Evolutionary conservation across 495 filamentous ascomycete species (phyloP).

Genomic region (Aspergillus sclerotioniger): DNA sequence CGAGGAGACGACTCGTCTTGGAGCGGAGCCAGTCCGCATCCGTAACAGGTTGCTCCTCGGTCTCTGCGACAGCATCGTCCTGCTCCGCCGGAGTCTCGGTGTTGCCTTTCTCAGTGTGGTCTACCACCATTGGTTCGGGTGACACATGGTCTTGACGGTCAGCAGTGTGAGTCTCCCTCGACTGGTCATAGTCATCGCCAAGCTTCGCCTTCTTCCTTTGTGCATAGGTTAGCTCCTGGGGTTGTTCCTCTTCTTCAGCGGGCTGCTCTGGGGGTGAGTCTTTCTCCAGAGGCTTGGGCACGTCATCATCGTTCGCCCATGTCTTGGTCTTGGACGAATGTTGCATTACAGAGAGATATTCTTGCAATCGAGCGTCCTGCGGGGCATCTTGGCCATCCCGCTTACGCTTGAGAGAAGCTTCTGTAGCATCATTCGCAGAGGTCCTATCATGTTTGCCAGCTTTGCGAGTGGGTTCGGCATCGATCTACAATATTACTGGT

Average conservation of each 20-base stretch:
- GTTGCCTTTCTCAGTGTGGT: conserved; percentile 19
- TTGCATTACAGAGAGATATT: conserved; percentile 84
- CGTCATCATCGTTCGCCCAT: conserved; percentile 61
- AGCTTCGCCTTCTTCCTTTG: conserved; percentile 44
- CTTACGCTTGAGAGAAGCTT: conserved; percentile 55
- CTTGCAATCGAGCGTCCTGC: conserved; percentile 74
- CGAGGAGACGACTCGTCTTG: conserved; percentile 85
- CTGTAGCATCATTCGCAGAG: conserved; percentile 16
- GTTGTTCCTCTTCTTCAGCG: conserved; percentile 21
- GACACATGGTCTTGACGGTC: conserved; percentile 11
- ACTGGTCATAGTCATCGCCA: conserved; percentile 2
- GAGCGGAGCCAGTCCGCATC: conserved; percentile 94
- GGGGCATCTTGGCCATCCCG: conserved; percentile 38
- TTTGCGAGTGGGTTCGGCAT: conserved; percentile 35
- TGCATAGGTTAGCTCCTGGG: conserved; percentile 41
- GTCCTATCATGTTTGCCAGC: conserved; percentile 23
- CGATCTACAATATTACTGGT: conserved; percentile 42
- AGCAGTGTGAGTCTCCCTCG: not conserved
- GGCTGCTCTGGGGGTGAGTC: conserved; percentile 22
- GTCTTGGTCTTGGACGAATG: conserved; percentile 63
- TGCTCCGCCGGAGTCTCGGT: conserved; percentile 21
- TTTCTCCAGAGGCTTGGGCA: conserved; percentile 32
- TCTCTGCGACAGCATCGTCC: conserved; percentile 22
- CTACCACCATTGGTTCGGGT: conserved; percentile 28
- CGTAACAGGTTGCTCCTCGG: conserved; percentile 25